Base-by-base conservation (phyloP, 2,329 filamentous ascomycete genomes). In the Scytalidium sp. region DNA sequence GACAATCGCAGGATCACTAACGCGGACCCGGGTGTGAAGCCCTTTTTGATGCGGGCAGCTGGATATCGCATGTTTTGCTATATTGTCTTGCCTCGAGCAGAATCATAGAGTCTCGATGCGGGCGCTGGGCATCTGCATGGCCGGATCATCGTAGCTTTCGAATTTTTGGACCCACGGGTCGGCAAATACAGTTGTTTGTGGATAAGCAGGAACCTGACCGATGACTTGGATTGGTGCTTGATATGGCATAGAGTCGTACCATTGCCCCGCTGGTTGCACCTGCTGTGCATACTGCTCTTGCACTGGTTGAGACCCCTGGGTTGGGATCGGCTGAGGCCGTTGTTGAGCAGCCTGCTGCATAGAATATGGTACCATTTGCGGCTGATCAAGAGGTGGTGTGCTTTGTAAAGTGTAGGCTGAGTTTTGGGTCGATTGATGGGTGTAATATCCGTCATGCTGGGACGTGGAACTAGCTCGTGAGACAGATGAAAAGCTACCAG, bases 51-150 rank as follows among this genome's bases (percentile, higher is more conserved):
- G n/a, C n/a, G n/a, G n/a, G n/a, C n/a, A n/a, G n/a, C n/a, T n/a
- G n/a, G n/a, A n/a, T n/a, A n/a, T n/a, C n/a, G n/a, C n/a, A n/a
- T n/a, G n/a, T n/a, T n/a, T n/a, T n/a, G n/a, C n/a, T n/a, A n/a
- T n/a, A n/a, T n/a, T n/a, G n/a, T n/a, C n/a, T n/a, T n/a, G n/a
- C n/a, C n/a, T n/a, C n/a, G n/a, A n/a, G n/a, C n/a, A n/a, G n/a
- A n/a, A 43, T 72, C 67, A 83, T 68, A 84, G 70, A 52, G 69
- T 76, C 56, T 81, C 78, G 54, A 84, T 75, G 45, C 81, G 71
- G 40, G 73, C 76, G 60, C 79, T 83, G 10, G 81, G 81, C 65
- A 84, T 72, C 64, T 81, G 80, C 68, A 83, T 75, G 9, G 75
- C 71, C 19, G 76, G 72, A 53, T 83, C 80, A 39, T 80, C 79